These are phyloP conservation scores for Metschnikowia shivogae DNA, from an alignment of 805 yeast genomes.

Conservation along the genomic window DNA sequence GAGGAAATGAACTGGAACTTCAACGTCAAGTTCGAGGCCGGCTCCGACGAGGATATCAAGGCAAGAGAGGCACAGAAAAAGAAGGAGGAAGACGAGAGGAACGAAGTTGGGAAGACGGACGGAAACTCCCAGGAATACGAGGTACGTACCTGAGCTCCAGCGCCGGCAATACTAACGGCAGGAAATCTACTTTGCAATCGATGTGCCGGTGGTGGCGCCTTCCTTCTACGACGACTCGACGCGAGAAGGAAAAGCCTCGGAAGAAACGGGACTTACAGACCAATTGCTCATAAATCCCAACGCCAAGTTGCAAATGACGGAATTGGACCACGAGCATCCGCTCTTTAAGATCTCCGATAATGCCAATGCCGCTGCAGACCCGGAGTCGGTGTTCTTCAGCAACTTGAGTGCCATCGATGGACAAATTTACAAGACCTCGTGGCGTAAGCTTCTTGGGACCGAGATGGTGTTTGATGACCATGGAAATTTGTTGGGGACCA, in stretches of 20 bases:
- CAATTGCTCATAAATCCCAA: conserved; percentile 34
- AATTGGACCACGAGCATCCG: conserved; percentile 30
- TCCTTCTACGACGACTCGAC: conserved; percentile 15
- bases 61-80: conserved; percentile 37
- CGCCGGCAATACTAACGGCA: conserved; percentile 14
- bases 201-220: conserved; percentile 20
- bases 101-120: neutral
- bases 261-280: conserved; percentile 13
- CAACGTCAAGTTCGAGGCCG: conserved; percentile 73
- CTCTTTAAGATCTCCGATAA: conserved; percentile 36
- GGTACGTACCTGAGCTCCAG: conserved; percentile 15
- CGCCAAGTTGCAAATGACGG: conserved; percentile 39
- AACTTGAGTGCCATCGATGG: conserved; percentile 36
- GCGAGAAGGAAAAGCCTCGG: conserved; percentile 4
- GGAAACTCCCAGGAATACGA: conserved; percentile 8
- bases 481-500: conserved; percentile 39
- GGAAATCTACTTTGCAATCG: conserved; percentile 24
- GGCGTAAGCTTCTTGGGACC: conserved; percentile 79
- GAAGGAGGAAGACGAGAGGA: conserved; percentile 7
- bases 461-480: conserved; percentile 46
- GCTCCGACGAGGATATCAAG: conserved; percentile 80
- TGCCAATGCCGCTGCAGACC: conserved; percentile 17
- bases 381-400: conserved; percentile 19
- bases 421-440: conserved; percentile 63
- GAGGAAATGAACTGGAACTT: conserved; percentile 96